Conservation (phyloP, 768 basidiomycete genomes). For the Mycena crocata region DNA sequence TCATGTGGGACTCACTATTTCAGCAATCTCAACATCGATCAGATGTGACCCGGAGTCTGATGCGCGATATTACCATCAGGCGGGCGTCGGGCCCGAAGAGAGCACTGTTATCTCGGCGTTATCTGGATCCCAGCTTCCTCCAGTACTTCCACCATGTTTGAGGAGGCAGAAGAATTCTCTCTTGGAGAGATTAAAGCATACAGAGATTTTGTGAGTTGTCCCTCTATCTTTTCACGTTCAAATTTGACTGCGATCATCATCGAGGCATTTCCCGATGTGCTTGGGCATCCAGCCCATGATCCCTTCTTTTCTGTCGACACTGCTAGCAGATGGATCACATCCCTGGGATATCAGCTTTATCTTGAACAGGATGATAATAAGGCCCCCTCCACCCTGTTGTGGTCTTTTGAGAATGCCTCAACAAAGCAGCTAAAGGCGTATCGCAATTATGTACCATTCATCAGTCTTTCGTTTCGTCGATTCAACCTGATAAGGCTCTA, state of each 20-base stretch:
- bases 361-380: background rate
- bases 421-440: background rate
- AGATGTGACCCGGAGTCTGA: no score
- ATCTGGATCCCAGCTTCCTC: no score
- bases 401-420: background rate
- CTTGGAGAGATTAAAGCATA: background rate
- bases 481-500: no score
- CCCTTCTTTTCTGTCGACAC: constrained; percentile 6
- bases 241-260: no score
- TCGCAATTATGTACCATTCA: background rate
- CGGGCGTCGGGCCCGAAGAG: no score
- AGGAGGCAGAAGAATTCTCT: background rate
- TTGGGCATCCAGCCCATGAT: background rate
- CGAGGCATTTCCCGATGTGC: background rate
- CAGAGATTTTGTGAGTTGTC: no score
- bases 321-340: background rate
- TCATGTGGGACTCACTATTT: no score
- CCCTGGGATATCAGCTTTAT: background rate
- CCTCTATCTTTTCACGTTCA: background rate
- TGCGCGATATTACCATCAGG: no score
- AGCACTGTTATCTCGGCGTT: no score
- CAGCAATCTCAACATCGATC: no score
- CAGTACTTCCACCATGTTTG: background rate
- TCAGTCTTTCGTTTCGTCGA: no score
- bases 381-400: background rate